Conservation (phyloP, 2,329 filamentous ascomycete genomes). For the Triangularia verruculosa region DNA sequence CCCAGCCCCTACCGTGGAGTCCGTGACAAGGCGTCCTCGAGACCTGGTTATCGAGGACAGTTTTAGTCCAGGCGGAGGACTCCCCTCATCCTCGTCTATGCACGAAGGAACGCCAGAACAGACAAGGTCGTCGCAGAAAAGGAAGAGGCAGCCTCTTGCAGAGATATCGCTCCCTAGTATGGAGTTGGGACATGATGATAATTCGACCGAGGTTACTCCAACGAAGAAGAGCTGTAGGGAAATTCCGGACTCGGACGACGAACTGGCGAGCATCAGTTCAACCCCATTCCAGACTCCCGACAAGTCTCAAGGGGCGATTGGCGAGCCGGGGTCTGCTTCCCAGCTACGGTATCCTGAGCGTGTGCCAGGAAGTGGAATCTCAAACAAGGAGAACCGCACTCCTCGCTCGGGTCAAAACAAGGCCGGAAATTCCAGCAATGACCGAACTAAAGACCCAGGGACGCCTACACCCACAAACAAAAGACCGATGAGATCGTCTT, state of each 20-base stretch:
- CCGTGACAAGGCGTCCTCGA: constrained; percentile 28
- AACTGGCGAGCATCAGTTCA: constrained; percentile 32
- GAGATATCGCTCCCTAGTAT: constrained; percentile 23
- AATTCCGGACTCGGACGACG: constrained; percentile 52
- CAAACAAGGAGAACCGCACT: constrained; percentile 23
- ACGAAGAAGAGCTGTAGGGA: constrained; percentile 29
- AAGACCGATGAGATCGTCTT: neutral
- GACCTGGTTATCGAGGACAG: constrained; percentile 46
- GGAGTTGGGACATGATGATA: constrained; percentile 13
- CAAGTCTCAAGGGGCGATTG: neutral
- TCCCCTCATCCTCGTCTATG: constrained; percentile 17
- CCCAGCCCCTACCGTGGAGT: constrained; percentile 24
- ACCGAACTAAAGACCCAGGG: constrained; percentile 10
- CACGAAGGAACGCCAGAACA: constrained; percentile 17
- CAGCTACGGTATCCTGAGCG: neutral
- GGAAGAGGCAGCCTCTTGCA: constrained; percentile 20
- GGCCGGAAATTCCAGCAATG: neutral
- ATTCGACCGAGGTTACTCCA: constrained; percentile 10
- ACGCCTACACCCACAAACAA: constrained; percentile 17
- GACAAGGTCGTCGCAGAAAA: constrained; percentile 10
- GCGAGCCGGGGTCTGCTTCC: constrained; percentile 6
- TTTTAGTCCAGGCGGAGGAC: constrained; percentile 35
- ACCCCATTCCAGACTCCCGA: constrained; percentile 22
- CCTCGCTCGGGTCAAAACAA: neutral
- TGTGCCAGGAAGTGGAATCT: constrained; percentile 8